These are phyloP conservation scores for Cutaneotrichosporon sp. DNA, from an alignment of 1,284 basidiomycete genomes.

Conservation along the genomic window DNA sequence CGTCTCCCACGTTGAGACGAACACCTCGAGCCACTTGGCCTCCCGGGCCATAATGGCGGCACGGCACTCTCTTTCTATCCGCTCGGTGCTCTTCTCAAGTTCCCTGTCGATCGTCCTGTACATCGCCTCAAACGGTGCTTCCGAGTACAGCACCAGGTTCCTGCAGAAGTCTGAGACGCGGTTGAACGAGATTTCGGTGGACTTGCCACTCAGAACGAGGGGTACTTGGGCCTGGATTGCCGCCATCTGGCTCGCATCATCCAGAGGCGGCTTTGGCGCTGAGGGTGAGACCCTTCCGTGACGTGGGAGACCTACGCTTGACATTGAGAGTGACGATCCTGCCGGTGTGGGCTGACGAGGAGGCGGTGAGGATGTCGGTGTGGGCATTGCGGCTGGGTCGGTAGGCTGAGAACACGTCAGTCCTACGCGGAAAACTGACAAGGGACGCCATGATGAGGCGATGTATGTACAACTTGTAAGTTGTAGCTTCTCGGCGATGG, in stretches of 20 bases:
- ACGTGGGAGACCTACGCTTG: slow-evolving; percentile 19
- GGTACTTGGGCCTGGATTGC: slow-evolving; percentile 18
- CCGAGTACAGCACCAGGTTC: slow-evolving; percentile 26
- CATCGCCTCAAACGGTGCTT: slow-evolving; percentile 16
- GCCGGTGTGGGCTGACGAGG: slow-evolving; percentile 1
- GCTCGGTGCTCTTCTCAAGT: slow-evolving; percentile 24
- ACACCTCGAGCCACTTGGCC: slow-evolving; percentile 30
- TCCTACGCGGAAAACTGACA: slow-evolving; percentile 27
- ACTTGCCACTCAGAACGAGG: slow-evolving; percentile 31
- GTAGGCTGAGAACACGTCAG: slow-evolving; percentile 40
- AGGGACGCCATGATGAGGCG: slow-evolving; percentile 31
- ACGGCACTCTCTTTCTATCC: slow-evolving; percentile 33
- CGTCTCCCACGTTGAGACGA: slow-evolving; percentile 33
- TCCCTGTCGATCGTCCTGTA: slow-evolving; percentile 32
- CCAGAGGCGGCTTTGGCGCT: neutral
- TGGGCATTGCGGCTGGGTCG: slow-evolving; percentile 43
- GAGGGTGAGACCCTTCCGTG: neutral
- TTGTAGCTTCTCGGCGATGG: neutral
- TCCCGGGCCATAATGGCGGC: slow-evolving; percentile 36
- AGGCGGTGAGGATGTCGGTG: slow-evolving; percentile 34
- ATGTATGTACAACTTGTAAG: neutral
- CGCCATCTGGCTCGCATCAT: neutral
- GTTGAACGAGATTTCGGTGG: slow-evolving; percentile 34
- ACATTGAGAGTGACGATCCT: slow-evolving; percentile 30
- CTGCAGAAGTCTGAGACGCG: slow-evolving; percentile 33